A percentile compares a stretch with the other conserved stretches of the same genome.
These are phyloP conservation scores for Golubevia pallescens DNA, from an alignment of 1,284 basidiomycete genomes.

Conservation along the genomic window DNA sequence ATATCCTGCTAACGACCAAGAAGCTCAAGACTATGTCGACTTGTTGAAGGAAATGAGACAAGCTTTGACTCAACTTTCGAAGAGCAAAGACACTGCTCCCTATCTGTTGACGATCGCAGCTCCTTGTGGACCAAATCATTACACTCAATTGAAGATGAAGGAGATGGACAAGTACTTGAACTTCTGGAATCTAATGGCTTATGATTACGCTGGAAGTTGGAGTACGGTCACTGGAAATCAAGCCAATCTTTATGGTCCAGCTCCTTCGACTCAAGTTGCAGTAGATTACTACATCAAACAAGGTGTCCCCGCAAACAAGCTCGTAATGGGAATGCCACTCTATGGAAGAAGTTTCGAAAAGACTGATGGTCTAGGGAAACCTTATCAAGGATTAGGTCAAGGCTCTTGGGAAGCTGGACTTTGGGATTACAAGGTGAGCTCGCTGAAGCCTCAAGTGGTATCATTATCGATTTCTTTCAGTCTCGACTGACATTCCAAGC, in stretches of 20 bases:
- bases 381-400: constrained; percentile 37
- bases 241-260: constrained; percentile 37
- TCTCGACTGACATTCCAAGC: too few relatives aligned
- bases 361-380: constrained; percentile 34
- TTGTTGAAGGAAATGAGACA: constrained; percentile 67
- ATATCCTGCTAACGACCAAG: constrained; percentile 66
- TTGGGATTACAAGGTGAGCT: constrained; percentile 51
- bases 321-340: constrained; percentile 56
- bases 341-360: constrained; percentile 60
- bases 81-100: constrained; percentile 36
- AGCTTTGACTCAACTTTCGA: constrained; percentile 65
- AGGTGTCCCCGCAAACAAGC: too few relatives aligned
- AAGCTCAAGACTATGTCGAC: constrained; percentile 67
- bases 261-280: too few relatives aligned
- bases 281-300: too few relatives aligned
- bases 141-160: constrained; percentile 22
- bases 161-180: constrained; percentile 63
- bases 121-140: constrained; percentile 37
- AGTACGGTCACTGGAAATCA: constrained; percentile 43
- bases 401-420: constrained; percentile 49
- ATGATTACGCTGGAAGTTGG: constrained; percentile 61
- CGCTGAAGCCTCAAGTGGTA: too few relatives aligned
- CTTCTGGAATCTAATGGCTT: constrained; percentile 62
- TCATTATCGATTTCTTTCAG: too few relatives aligned
- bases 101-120: constrained; percentile 55